A percentile compares a stretch with the other conserved stretches of the same genome.
These are phyloP conservation scores for Lasiodiplodia sp. DNA, from an alignment of 2,329 filamentous ascomycete species.

Conservation along the genomic window DNA sequence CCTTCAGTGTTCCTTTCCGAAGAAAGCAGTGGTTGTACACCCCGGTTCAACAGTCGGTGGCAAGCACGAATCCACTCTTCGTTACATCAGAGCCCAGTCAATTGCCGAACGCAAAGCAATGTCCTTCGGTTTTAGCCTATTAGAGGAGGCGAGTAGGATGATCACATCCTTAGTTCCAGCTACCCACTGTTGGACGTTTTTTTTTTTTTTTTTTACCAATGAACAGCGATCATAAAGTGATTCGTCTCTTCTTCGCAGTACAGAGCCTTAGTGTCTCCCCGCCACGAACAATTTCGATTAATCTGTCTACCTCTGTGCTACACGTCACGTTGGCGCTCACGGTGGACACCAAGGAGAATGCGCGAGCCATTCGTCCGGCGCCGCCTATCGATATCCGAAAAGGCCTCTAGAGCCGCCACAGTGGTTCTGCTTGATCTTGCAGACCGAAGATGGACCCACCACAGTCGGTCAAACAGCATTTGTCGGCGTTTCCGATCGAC, in stretches of 20 bases:
- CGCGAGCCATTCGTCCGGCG: not conserved
- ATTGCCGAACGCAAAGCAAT: not conserved
- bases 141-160: not conserved
- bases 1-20: not conserved
- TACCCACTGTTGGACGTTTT: too few relatives aligned
- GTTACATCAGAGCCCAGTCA: not conserved
- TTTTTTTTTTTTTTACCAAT: not conserved
- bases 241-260: not conserved
- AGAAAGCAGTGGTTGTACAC: not conserved
- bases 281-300: not conserved
- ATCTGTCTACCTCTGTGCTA: not conserved
- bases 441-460: not conserved
- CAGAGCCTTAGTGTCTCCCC: not conserved
- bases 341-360: slow-evolving; percentile 9
- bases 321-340: not conserved
- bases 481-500: not conserved
- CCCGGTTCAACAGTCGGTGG: not conserved
- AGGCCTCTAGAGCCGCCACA: not conserved
- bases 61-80: not conserved
- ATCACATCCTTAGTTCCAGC: too few relatives aligned
- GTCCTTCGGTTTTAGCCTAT: not conserved
- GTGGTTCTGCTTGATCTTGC: not conserved
- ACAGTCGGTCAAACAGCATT: not conserved
- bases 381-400: not conserved
- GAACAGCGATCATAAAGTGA: not conserved